Conservation (phyloP, 2,329 filamentous ascomycete species). For the Ophiocordyceps camponoti-saundersi region DNA sequence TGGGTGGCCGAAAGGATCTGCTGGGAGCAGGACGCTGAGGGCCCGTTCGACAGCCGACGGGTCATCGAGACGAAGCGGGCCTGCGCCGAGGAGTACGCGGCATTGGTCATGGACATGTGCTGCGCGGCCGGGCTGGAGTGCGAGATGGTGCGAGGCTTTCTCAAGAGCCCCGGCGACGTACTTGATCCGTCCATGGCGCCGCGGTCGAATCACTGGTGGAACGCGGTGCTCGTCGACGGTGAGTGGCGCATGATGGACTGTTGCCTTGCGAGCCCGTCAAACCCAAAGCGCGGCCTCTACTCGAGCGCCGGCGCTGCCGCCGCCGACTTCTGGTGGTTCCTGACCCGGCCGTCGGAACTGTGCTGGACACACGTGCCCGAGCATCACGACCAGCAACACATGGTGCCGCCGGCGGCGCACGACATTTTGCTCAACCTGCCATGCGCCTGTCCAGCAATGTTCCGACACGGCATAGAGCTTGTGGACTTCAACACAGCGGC, state of each 20-base stretch:
- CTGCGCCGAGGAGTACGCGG: conserved; percentile 77
- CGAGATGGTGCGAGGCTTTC: conserved; percentile 74
- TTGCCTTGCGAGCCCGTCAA: conserved; percentile 77
- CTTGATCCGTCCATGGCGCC: conserved; percentile 67
- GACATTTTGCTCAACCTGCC: conserved; percentile 78
- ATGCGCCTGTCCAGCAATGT: conserved; percentile 72
- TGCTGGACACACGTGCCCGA: conserved; percentile 95
- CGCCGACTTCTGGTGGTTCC: conserved; percentile 86
- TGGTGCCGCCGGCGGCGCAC: conserved; percentile 73
- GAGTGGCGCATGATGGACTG: conserved; percentile 97
- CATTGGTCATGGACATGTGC: conserved; percentile 87
- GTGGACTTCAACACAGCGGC: conserved; percentile 82
- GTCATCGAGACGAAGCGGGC: conserved; percentile 73
- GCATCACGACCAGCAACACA: conserved; percentile 75
- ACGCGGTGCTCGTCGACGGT: conserved; percentile 77
- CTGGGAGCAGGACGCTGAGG: conserved; percentile 92
- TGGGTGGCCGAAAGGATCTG: conserved; percentile 91
- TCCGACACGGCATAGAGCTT: conserved; percentile 65
- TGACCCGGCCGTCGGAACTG: conserved; percentile 72
- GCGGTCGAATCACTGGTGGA: conserved; percentile 96
- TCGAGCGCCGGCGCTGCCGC: conserved; percentile 51
- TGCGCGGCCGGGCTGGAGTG: conserved; percentile 72
- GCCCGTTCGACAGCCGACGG: conserved; percentile 63
- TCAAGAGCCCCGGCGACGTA: conserved; percentile 77
- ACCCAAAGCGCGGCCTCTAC: conserved; percentile 63